Evolutionary conservation across 805 yeast species (phyloP).

Genomic region (Kuraishia piskuri): DNA sequence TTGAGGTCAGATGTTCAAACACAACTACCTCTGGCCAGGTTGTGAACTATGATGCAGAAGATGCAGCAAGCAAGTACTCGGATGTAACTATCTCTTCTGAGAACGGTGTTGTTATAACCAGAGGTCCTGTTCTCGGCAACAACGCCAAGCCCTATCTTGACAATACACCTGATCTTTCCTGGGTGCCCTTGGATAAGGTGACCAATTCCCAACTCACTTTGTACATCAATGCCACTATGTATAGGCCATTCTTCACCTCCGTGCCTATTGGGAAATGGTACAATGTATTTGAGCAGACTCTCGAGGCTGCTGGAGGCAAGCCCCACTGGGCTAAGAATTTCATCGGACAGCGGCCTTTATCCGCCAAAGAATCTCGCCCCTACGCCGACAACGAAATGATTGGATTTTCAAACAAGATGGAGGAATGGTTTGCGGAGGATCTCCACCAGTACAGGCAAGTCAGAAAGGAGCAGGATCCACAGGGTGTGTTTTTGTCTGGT

Average conservation of each 20-base stretch:
- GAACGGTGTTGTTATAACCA: slow-evolving; percentile 38
- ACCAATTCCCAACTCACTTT: slow-evolving; percentile 74
- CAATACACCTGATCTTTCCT: slow-evolving; percentile 60
- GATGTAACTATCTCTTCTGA: slow-evolving; percentile 9
- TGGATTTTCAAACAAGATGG: slow-evolving; percentile 64
- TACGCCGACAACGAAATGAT: slow-evolving; percentile 62
- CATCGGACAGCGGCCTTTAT: slow-evolving; percentile 42
- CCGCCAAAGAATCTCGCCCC: slow-evolving; percentile 23
- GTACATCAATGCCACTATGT: slow-evolving; percentile 90
- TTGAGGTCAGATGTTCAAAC: slow-evolving; percentile 90
- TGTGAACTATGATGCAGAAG: slow-evolving; percentile 15
- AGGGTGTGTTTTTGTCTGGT: slow-evolving; percentile 72
- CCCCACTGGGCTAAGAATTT: slow-evolving; percentile 99
- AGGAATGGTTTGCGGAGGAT: slow-evolving; percentile 75
- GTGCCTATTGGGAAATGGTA: slow-evolving; percentile 78
- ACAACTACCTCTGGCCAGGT: slow-evolving; percentile 41
- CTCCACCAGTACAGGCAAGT: slow-evolving; percentile 51
- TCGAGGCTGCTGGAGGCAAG: slow-evolving; percentile 75
- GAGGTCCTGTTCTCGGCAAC: slow-evolving; percentile 87
- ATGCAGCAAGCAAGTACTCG: slow-evolving; percentile 16
- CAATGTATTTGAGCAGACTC: slow-evolving; percentile 68
- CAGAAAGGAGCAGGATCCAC: slow-evolving; percentile 68
- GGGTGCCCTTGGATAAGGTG: slow-evolving; percentile 42
- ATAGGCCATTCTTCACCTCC: slow-evolving; percentile 79
- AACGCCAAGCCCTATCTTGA: slow-evolving; percentile 75